These are phyloP conservation scores for Waltiozyma sp. DNA, from an alignment of 1,139 yeast species.

Conservation along the genomic window DNA sequence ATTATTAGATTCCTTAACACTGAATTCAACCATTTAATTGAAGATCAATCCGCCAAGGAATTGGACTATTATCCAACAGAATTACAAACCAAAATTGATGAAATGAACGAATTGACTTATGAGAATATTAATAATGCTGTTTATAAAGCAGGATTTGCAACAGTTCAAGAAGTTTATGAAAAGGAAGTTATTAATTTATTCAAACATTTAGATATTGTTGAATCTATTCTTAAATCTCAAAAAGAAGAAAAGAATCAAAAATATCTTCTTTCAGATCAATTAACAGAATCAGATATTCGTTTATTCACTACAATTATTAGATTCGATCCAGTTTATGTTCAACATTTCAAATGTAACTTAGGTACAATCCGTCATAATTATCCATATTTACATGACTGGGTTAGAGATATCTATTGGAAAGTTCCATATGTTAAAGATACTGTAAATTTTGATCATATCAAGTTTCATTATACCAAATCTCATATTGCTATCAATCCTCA, in stretches of 20 bases:
- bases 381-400: slow-evolving; percentile 72
- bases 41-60: slow-evolving; percentile 34
- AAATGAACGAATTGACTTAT: slow-evolving; percentile 74
- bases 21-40: slow-evolving; percentile 46
- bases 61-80: slow-evolving; percentile 56
- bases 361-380: slow-evolving; percentile 72
- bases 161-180: slow-evolving; percentile 75
- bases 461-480: slow-evolving; percentile 76
- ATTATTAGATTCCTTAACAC: slow-evolving; percentile 75
- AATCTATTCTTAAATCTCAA: slow-evolving; percentile 41
- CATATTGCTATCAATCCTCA: slow-evolving; percentile 73
- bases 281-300: slow-evolving; percentile 88
- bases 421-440: slow-evolving; percentile 65
- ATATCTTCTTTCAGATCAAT: slow-evolving; percentile 49
- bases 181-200: slow-evolving; percentile 58
- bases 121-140: slow-evolving; percentile 87
- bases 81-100: slow-evolving; percentile 52
- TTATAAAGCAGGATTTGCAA: slow-evolving; percentile 86
- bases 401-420: slow-evolving; percentile 80
- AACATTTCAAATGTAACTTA: slow-evolving; percentile 89
- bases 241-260: slow-evolving; percentile 26
- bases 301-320: slow-evolving; percentile 75
- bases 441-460: slow-evolving; percentile 82
- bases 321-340: slow-evolving; percentile 86
- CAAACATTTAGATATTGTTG: slow-evolving; percentile 64